Evolutionary conservation across 2,329 filamentous ascomycete genomes (phyloP), one percentile per base, ranked within the genome.

Genomic region (Penicillium crustosum): DNA sequence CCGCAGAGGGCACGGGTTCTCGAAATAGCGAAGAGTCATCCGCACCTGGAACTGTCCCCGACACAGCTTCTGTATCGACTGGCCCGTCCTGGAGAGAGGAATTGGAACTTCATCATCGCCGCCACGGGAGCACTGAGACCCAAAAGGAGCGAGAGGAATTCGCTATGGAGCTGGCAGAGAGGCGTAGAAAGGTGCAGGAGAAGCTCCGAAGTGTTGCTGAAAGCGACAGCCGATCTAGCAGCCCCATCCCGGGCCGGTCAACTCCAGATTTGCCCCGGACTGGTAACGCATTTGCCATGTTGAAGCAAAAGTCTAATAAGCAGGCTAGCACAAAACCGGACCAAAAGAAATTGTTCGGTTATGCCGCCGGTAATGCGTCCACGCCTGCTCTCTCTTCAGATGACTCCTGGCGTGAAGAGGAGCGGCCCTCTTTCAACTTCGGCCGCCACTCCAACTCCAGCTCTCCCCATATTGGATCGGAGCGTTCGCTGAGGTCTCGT

Each of bases 31-130:
- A 57, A 29, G 60, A 58, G 35, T 62, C 62, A 6, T 61, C 62
- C 21, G 42, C 57, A 27, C 23, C 51, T 51, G 42, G 55, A 8
- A 38, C 57, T 39, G 21, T 41, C 25, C 23, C 45, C 27, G 53
- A 48, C 13, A 27, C 19, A 38, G 19, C 45, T 48, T 44, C 56
- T 15, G 39, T 41, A 23, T 45, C 60, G 25, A 66, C 68, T 33
- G 59, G 60, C 2, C 54, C 69, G 6, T 64, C 76, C 7, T 83
- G 81, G 81, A 78, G 83, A 60, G 74, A 80, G 7, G 82, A 84
- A 54, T 62, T 81, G 13, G 62, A 70, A 31, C 57, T 65, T n/a
- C 70, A 70, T 27, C 79, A 81, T 56, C 70, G 74, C 27, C 75
- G 79, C 29, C 73, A 71, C 19, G 76, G 70, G 15, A 82, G 79